These are phyloP conservation scores for Blastomyces gilchristii DNA, from an alignment of 2,329 filamentous ascomycete genomes.

Conservation along the genomic window DNA sequence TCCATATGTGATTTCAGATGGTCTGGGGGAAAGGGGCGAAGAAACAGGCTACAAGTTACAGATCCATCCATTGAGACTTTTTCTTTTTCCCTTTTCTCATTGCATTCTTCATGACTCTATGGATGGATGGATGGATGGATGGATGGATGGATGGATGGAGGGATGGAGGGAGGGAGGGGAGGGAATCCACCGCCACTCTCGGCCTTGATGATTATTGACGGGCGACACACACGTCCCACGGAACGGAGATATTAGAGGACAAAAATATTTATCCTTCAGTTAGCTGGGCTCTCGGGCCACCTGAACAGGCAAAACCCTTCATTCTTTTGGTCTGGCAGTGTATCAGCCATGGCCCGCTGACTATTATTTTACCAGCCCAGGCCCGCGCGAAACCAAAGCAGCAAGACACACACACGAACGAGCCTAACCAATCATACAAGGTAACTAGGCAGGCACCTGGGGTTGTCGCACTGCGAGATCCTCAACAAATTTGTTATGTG, in stretches of 20 bases:
- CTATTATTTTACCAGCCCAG: background rate
- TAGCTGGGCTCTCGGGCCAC: background rate
- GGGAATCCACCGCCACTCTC: background rate
- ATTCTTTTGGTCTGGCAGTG: background rate
- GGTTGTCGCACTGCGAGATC: background rate
- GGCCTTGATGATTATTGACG: background rate
- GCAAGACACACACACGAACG: background rate
- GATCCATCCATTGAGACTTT: background rate
- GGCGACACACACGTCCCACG: background rate
- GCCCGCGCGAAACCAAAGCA: slow-evolving; percentile 6
- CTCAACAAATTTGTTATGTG: background rate
- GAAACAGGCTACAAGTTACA: background rate
- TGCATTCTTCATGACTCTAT: background rate
- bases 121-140: background rate
- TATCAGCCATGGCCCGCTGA: slow-evolving; percentile 5
- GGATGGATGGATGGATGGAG: background rate
- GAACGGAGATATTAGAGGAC: background rate
- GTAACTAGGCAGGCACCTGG: background rate
- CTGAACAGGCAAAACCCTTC: background rate
- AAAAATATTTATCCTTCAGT: background rate
- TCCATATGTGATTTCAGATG: background rate
- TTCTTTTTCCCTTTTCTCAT: background rate
- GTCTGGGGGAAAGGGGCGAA: background rate
- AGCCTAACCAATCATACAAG: background rate
- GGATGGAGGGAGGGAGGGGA: no score